A percentile compares a stretch with the other conserved stretches of the same genome.
Conservation (phyloP, 2,329 filamentous ascomycete species). For the Aspergillus latus region DNA sequence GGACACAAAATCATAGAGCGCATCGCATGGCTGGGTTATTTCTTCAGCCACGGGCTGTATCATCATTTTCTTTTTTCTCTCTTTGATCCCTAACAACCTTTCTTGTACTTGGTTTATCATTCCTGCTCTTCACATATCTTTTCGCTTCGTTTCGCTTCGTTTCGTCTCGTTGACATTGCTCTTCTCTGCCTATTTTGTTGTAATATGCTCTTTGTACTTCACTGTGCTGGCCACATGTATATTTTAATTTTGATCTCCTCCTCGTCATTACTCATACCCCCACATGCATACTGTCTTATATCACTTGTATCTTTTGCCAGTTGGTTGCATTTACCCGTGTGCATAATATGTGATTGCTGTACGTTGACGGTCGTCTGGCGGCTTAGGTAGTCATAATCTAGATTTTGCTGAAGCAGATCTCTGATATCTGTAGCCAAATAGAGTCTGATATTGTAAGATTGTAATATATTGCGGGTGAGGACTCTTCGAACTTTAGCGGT, state of each 20-base stretch:
- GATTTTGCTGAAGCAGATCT: constrained; percentile 4
- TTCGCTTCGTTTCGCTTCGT: constrained; percentile 30
- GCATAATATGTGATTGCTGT: constrained; percentile 22
- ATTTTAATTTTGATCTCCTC: constrained; percentile 31
- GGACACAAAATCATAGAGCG: constrained; percentile 25
- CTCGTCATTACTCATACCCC: constrained; percentile 38
- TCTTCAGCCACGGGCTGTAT: constrained; percentile 23
- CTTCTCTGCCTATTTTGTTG: constrained; percentile 31
- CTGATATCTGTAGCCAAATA: not conserved
- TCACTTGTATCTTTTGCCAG: constrained; percentile 2
- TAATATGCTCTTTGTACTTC: constrained; percentile 31
- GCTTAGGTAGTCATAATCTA: constrained; percentile 24
- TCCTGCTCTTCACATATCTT: constrained; percentile 4
- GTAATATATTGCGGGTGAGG: too few relatives aligned
- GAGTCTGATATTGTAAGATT: too few relatives aligned
- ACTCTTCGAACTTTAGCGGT: too few relatives aligned
- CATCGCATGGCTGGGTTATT: constrained; percentile 15
- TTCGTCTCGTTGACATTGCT: constrained; percentile 23
- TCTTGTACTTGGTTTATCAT: not conserved
- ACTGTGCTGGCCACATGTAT: constrained; percentile 46
- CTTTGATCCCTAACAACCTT: constrained; percentile 2
- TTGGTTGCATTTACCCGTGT: constrained; percentile 15
- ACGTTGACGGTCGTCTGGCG: constrained; percentile 18
- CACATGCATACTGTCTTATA: constrained; percentile 29
- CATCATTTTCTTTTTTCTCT: constrained; percentile 16